These are phyloP conservation scores for Chaetomium strumarium DNA, from an alignment of 2,329 filamentous ascomycete genomes.

Conservation along the genomic window DNA sequence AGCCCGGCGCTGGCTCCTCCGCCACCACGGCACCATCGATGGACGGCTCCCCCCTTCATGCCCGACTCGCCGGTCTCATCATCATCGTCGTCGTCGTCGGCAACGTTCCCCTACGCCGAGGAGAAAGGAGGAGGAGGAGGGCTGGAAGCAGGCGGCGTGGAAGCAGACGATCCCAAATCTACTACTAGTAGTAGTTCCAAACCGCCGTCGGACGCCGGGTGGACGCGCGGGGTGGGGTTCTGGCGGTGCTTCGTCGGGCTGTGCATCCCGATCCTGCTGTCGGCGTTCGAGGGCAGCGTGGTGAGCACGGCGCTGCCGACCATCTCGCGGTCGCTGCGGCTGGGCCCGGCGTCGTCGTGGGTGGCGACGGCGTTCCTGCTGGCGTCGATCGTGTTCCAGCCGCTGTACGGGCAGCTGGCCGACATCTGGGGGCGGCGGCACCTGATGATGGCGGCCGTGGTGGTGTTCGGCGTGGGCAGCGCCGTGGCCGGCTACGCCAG, in stretches of 20 bases:
- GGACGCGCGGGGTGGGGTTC: conserved; percentile 19
- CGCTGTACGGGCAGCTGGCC: conserved; percentile 40
- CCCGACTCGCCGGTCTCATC: not conserved
- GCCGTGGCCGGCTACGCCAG: conserved; percentile 38
- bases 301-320: conserved; percentile 24
- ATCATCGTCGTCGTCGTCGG: conserved; percentile 9
- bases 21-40: no score
- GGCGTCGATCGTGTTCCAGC: conserved; percentile 37
- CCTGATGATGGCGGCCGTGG: conserved; percentile 34
- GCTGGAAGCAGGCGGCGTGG: no score
- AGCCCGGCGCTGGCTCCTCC: no score
- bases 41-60: not conserved
- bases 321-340: conserved; percentile 19
- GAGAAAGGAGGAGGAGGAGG: no score
- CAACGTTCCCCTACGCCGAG: conserved; percentile 4
- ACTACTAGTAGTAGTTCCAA: no score
- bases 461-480: conserved; percentile 42
- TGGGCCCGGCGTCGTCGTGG: conserved; percentile 26
- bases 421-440: conserved; percentile 43
- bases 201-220: no score
- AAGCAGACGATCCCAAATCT: not conserved
- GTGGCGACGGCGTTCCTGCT: conserved; percentile 25
- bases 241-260: conserved; percentile 24
- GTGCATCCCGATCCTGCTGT: conserved; percentile 24
- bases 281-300: conserved; percentile 26